Conservation (phyloP, 495 filamentous ascomycete species). For the Cercophora samala region DNA sequence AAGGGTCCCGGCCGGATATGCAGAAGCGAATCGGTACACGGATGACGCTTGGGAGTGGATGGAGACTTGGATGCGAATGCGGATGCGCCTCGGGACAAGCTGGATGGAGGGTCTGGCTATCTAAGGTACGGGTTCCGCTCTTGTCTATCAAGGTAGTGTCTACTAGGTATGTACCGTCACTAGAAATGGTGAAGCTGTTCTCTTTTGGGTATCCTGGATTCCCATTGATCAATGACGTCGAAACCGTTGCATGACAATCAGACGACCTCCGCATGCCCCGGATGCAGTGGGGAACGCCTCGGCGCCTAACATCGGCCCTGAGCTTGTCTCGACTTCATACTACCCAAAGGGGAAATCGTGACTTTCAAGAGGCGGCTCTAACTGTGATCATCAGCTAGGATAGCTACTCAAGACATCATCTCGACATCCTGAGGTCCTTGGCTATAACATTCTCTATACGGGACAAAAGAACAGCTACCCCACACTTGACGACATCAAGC, state of each 20-base stretch:
- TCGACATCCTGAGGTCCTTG: too few species aligned
- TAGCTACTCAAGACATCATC: too few species aligned
- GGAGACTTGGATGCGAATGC: slow-evolving; percentile 9
- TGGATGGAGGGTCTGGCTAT: background rate
- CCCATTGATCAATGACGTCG: slow-evolving; percentile 4
- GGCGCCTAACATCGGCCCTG: slow-evolving; percentile 18
- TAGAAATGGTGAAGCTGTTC: slow-evolving; percentile 15
- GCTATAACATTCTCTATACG: too few species aligned
- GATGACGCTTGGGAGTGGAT: background rate
- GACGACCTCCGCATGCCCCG: slow-evolving; percentile 10
- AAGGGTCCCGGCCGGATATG: background rate
- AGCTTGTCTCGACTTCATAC: background rate
- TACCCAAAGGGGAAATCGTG: background rate
- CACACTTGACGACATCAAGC: background rate
- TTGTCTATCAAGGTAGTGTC: background rate
- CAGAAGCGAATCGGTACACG: slow-evolving; percentile 1
- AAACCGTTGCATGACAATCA: slow-evolving; percentile 11
- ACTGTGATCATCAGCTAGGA: background rate
- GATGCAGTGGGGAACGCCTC: background rate
- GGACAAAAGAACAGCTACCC: background rate
- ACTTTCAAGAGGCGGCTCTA: background rate
- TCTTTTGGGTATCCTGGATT: background rate
- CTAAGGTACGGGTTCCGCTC: background rate
- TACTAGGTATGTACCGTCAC: background rate
- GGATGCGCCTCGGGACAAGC: slow-evolving; percentile 1